These are phyloP conservation scores for Neospora caninum DNA, from an alignment of 169 alveolate species.

Conservation along the genomic window DNA sequence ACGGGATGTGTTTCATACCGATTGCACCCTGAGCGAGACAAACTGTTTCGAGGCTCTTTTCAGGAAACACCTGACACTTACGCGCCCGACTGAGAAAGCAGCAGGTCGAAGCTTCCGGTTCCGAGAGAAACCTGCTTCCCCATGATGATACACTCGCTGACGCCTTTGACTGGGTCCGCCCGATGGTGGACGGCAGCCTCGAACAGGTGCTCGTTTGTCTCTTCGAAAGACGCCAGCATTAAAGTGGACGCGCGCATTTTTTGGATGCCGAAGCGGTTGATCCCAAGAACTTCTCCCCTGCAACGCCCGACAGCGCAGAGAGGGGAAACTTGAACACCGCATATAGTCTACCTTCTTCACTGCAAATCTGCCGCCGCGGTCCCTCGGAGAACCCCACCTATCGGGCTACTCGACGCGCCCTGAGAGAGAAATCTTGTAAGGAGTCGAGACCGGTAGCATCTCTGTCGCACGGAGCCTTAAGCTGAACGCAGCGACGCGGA, in stretches of 20 bases:
- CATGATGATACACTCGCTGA: slow-evolving; percentile 96
- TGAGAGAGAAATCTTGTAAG: no score
- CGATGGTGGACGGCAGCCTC: slow-evolving; percentile 94
- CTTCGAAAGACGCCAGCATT: slow-evolving; percentile 98
- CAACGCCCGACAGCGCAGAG: neutral
- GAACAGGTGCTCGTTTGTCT: slow-evolving; percentile 97
- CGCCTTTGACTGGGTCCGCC: slow-evolving; percentile 85
- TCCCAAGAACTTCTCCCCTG: slow-evolving; percentile 95
- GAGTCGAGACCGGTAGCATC: no score
- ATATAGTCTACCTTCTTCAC: no score
- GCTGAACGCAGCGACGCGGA: no score
- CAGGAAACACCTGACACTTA: neutral
- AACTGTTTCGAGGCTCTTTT: no score
- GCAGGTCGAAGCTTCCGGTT: slow-evolving; percentile 94
- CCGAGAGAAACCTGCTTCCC: slow-evolving; percentile 96
- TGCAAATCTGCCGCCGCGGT: no score
- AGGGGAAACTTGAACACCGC: neutral
- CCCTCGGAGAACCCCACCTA: no score
- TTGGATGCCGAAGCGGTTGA: slow-evolving; percentile 96
- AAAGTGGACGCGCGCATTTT: slow-evolving; percentile 97
- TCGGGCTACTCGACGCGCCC: no score
- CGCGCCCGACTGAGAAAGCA: slow-evolving; percentile 61
- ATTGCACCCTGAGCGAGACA: no score
- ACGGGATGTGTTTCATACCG: no score
- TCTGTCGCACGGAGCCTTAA: no score